These are phyloP conservation scores for Pinus albicaulis DNA, from an alignment of 75 land plant species.

Conservation along the genomic window DNA sequence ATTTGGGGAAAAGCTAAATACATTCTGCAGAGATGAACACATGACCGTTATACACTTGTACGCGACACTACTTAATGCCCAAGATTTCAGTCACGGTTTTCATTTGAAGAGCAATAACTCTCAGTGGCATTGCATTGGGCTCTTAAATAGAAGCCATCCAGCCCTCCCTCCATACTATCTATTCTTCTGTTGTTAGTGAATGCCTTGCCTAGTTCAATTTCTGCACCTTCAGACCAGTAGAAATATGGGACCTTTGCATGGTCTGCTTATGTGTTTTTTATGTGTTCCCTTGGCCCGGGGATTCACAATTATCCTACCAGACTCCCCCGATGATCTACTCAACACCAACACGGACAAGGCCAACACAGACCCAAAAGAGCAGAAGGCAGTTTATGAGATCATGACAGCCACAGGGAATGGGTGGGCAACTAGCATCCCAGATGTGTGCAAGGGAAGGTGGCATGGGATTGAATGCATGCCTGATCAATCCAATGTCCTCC, in stretches of 20 bases:
- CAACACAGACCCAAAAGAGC: constrained; percentile 57
- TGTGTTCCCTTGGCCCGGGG: background rate
- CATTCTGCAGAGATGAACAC: background rate
- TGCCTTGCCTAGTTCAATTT: background rate
- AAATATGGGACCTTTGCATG: background rate
- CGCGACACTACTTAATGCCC: background rate
- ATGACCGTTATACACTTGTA: background rate
- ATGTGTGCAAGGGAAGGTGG: constrained; percentile 89
- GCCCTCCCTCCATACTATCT: background rate
- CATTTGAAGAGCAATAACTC: background rate
- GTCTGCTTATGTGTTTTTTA: background rate
- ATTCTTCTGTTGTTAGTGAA: background rate
- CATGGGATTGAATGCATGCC: constrained; percentile 95
- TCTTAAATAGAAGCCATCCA: background rate
- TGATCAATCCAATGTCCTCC: constrained; percentile 54
- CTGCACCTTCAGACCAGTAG: too few species aligned
- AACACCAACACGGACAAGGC: constrained; percentile 36
- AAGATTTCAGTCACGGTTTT: background rate
- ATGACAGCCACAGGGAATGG: constrained; percentile 79
- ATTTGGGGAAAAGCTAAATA: background rate
- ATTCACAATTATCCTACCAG: constrained; percentile 12
- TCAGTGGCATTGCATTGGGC: background rate
- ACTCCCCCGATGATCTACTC: constrained; percentile 27
- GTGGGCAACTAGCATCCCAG: constrained; percentile 74
- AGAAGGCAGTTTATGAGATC: constrained; percentile 71